phyloP scores from a whole-genome alignment of 345 rosid species.

The Eucalyptus caleyi region DNA sequence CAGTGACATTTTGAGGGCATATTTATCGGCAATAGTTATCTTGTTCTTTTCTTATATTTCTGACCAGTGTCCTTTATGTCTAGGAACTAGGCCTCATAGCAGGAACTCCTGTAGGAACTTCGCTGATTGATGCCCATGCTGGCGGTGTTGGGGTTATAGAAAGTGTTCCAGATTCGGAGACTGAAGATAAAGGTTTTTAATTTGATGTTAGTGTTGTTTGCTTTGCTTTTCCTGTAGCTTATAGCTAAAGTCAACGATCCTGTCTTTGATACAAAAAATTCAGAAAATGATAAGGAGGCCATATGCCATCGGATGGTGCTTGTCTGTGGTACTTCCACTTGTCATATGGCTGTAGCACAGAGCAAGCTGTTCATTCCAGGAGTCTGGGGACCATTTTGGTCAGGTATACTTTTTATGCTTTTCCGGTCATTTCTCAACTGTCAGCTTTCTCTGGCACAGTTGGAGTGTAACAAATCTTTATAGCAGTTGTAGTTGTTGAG shows the following conservation, averaged over 20 bases:
- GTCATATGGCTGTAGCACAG: constrained; percentile 88
- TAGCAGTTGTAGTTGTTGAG: neutral
- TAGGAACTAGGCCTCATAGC: constrained; percentile 75
- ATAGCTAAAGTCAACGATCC: neutral
- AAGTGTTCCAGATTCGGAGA: constrained; percentile 36
- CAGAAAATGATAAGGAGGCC: constrained; percentile 54
- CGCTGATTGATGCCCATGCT: constrained; percentile 97
- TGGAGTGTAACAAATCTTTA: neutral
- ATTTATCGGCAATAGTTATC: neutral
- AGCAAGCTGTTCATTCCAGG: constrained; percentile 90
- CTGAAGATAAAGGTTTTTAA: constrained; percentile 42
- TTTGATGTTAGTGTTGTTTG: neutral
- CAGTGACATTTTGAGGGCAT: neutral
- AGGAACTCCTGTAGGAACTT: constrained; percentile 86
- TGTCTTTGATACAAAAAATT: neutral
- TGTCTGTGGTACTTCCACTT: constrained; percentile 95
- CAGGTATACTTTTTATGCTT: constrained; percentile 37
- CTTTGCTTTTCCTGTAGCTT: neutral
- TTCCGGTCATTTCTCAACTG: neutral
- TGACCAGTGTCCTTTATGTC: neutral
- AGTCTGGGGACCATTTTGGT: constrained; percentile 99
- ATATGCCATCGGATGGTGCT: constrained; percentile 76
- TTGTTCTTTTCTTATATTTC: neutral
- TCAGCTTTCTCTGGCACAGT: neutral
- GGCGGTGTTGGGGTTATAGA: constrained; percentile 97